Evolutionary conservation across 1,284 basidiomycete species (phyloP).

Genomic region (Singerocomus inundabilis): DNA sequence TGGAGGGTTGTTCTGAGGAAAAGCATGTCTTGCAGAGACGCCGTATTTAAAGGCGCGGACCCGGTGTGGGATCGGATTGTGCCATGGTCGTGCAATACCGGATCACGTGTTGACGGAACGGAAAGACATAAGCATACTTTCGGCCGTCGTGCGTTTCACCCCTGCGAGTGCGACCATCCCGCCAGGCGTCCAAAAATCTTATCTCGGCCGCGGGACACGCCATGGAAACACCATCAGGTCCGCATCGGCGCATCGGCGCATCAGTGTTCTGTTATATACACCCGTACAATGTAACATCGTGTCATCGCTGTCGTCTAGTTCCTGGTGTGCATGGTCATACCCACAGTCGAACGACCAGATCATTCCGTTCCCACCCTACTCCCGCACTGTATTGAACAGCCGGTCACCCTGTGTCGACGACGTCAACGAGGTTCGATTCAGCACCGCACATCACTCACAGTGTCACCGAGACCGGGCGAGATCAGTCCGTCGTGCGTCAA

Average conservation of each 20-base stretch:
- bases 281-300: not conserved
- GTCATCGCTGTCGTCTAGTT: not conserved
- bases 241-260: too few relatives aligned
- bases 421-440: not conserved
- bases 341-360: not conserved
- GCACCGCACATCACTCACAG: conserved; percentile 49
- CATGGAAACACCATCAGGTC: too few relatives aligned
- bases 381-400: conserved; percentile 55
- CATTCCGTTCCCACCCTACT: conserved; percentile 21
- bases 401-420: conserved; percentile 55
- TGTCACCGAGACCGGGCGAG: conserved; percentile 85
- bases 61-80: conserved; percentile 27
- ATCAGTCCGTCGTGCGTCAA: conserved; percentile 78
- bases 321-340: conserved; percentile 6
- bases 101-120: conserved; percentile 26
- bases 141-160: too few relatives aligned
- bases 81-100: conserved; percentile 26
- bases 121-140: too few relatives aligned
- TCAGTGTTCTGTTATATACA: not conserved
- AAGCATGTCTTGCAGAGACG: too few relatives aligned
- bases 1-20: conserved; percentile 1
- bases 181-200: too few relatives aligned
- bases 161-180: too few relatives aligned
- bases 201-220: too few relatives aligned
- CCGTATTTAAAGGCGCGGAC: too few relatives aligned